Base-by-base conservation (phyloP, 495 filamentous ascomycete genomes). In the Chaetomium tenue region DNA sequence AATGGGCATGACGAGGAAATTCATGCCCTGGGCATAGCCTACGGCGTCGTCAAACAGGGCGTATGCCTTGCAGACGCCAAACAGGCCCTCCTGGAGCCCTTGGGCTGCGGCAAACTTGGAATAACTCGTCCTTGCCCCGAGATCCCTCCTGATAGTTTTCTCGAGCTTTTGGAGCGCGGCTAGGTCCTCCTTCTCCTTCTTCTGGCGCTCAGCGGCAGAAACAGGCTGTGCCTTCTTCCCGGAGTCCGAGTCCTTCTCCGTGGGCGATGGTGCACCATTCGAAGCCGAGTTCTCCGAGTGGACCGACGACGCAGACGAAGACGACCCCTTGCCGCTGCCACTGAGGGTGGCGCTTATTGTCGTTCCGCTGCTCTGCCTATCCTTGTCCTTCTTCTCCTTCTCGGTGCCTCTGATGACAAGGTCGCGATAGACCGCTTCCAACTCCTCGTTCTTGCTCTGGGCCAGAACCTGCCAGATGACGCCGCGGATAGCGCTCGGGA, bases 21-120 rank as follows among this genome's bases (percentile, higher is more conserved):
- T 99, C 90, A 99, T 98, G 64, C 94, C 94, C 73, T 99, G 94
- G 7, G 94, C 94, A 77, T 99, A 99, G 18, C 94, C 93, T 11
- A 99, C 93, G 11, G 81, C 87, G 62, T 96, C 91, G 75, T 99
- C 94, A 69, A 92, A 97, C 47, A 99, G 79, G 1, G 94, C 94
- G 75, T 99, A 99, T 16, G 95, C 93, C 78, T 99, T 99, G 75
- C 94, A 98, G 25, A 98, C 82, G 9, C 92, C 91, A 74, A 96
- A 97, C 28, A 99, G 82, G 33, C 91, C 90, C 71, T 99, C 95
- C 74, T 99, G 94, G 60, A 94, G 88, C 47, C 92, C 92, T 62
- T 91, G 88, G 28, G 89, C 88, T 42, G 90, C 87, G 61, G 92
- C 87, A 77, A 90, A 97, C 74, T 96, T 97, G 52, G 94, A 97